A percentile compares a stretch with the other conserved stretches of the same genome.
These are phyloP conservation scores for Exidia glandulosa DNA, from an alignment of 768 basidiomycete species.

Conservation along the genomic window DNA sequence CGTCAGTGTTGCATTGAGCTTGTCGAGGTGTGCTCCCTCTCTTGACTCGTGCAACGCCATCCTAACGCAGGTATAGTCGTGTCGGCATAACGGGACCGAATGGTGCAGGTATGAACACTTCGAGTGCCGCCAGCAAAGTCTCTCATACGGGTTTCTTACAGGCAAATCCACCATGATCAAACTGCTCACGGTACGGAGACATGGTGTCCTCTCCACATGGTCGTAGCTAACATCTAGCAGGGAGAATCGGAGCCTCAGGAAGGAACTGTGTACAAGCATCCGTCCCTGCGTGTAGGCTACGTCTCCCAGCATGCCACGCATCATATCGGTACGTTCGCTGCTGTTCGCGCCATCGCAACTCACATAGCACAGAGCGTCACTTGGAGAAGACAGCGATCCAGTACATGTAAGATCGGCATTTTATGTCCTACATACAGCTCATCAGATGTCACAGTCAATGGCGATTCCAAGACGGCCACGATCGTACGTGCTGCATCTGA, in stretches of 20 bases:
- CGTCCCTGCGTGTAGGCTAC: slow-evolving; percentile 86
- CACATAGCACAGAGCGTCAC: slow-evolving; percentile 57
- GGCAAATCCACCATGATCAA: slow-evolving; percentile 96
- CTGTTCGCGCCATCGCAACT: neutral
- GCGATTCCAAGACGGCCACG: slow-evolving; percentile 98
- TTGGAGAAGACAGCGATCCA: slow-evolving; percentile 92
- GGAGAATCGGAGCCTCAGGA: slow-evolving; percentile 89
- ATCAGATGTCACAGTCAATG: slow-evolving; percentile 44
- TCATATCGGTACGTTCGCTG: slow-evolving; percentile 56
- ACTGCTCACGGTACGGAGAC: slow-evolving; percentile 59
- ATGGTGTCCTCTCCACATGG: neutral
- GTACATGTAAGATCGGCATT: slow-evolving; percentile 49
- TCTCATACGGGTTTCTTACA: too few relatives aligned
- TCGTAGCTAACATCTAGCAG: slow-evolving; percentile 24
- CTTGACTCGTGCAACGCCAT: slow-evolving; percentile 7
- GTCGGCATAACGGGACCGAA: slow-evolving; percentile 89
- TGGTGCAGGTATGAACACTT: too few relatives aligned
- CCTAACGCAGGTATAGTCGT: slow-evolving; percentile 41
- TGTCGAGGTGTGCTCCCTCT: slow-evolving; percentile 56
- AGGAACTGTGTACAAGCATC: slow-evolving; percentile 89
- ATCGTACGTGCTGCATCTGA: slow-evolving; percentile 45
- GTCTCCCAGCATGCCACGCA: slow-evolving; percentile 98
- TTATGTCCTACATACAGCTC: neutral
- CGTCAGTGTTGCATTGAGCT: slow-evolving; percentile 86
- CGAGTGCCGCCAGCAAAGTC: too few relatives aligned